Evolutionary conservation across 2,329 filamentous ascomycete species (phyloP).

Genomic region (Claviceps lovelessii): DNA sequence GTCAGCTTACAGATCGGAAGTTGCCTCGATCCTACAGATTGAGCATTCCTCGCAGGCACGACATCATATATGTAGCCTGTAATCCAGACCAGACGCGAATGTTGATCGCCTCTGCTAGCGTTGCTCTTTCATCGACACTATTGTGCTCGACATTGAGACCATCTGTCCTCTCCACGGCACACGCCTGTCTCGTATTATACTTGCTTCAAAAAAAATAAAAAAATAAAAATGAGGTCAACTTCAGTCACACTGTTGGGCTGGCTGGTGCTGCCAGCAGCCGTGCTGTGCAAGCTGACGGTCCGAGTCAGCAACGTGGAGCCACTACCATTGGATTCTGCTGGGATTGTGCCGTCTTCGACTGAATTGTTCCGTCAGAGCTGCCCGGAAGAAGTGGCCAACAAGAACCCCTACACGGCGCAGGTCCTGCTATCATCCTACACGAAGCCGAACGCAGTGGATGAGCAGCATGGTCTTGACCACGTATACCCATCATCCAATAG

Average conservation of each 20-base stretch:
- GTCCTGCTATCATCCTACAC: conserved; percentile 18
- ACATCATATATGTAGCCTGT: neutral
- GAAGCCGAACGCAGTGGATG: conserved; percentile 7
- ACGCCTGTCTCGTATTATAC: neutral
- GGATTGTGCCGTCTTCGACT: conserved; percentile 13
- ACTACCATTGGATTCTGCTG: conserved; percentile 11
- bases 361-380: conserved; percentile 20
- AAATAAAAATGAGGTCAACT: conserved; percentile 1
- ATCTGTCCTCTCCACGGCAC: neutral
- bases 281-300: conserved; percentile 10
- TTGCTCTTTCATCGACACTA: neutral
- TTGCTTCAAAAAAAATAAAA: neutral
- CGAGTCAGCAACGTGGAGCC: conserved; percentile 14
- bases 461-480: conserved; percentile 6
- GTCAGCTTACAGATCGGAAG: neutral
- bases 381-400: conserved; percentile 17
- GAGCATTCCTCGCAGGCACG: neutral
- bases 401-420: conserved; percentile 10
- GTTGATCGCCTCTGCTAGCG: neutral
- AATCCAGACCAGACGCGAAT: neutral
- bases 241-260: neutral
- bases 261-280: conserved; percentile 3
- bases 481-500: conserved; percentile 22
- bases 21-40: neutral
- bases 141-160: neutral